A percentile compares a stretch with the other conserved stretches of the same genome.
phyloP scores from a whole-genome alignment of 2,329 filamentous ascomycete species.

The Coniochaeta sp. region DNA sequence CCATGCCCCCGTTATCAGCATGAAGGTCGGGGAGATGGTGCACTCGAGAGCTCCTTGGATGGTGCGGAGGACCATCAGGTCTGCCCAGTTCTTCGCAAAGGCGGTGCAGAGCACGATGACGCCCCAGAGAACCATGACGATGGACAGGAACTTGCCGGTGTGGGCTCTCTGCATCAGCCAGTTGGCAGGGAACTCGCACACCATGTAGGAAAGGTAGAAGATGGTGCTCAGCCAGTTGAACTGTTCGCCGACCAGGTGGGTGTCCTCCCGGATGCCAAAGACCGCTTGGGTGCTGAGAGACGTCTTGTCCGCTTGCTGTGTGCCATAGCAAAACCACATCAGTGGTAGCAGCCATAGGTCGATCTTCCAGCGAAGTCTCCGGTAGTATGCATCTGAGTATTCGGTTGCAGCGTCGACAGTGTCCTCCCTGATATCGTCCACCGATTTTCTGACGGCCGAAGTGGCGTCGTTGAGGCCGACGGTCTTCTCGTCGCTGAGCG shows the following conservation, averaged over 20 bases:
- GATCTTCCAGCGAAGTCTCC: slow-evolving; percentile 20
- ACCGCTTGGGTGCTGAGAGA: slow-evolving; percentile 20
- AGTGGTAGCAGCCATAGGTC: slow-evolving; percentile 21
- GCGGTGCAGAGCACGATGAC: background rate
- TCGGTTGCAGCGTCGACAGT: slow-evolving; percentile 8
- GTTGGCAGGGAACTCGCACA: slow-evolving; percentile 19
- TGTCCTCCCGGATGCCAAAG: slow-evolving; percentile 21
- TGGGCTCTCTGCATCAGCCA: slow-evolving; percentile 26
- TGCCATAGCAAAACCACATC: slow-evolving; percentile 22
- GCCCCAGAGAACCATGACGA: slow-evolving; percentile 21
- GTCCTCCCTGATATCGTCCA: background rate
- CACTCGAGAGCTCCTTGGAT: slow-evolving; percentile 22
- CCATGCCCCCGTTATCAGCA: slow-evolving; percentile 24
- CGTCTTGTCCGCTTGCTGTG: slow-evolving; percentile 22
- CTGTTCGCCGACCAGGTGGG: slow-evolving; percentile 18
- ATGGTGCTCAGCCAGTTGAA: slow-evolving; percentile 22
- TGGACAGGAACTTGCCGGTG: slow-evolving; percentile 21
- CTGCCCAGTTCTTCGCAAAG: background rate
- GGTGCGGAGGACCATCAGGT: background rate
- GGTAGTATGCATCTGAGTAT: slow-evolving; percentile 16
- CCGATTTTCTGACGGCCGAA: slow-evolving; percentile 41
- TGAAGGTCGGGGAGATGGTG: slow-evolving; percentile 20
- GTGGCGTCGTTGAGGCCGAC: too few relatives aligned
- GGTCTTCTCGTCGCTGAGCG: too few relatives aligned
- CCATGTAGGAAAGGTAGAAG: slow-evolving; percentile 21